phyloP scores from a whole-genome alignment of 306 rosid genomes.

The Rubus parviflorus region DNA sequence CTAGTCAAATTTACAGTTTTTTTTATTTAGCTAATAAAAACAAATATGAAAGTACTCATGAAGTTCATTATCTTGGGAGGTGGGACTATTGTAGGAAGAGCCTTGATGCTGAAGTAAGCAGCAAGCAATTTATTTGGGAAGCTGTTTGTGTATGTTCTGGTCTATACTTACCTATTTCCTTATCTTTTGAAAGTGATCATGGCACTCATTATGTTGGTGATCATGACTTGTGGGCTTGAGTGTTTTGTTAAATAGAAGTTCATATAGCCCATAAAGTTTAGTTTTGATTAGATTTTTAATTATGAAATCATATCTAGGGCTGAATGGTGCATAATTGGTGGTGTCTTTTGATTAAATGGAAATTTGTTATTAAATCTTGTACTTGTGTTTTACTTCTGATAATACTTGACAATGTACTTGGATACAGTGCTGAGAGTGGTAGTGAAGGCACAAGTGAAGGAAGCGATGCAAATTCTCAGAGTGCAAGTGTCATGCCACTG shows the following conservation, averaged over 20 bases:
- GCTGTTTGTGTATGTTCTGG: not conserved
- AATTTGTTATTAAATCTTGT: not conserved
- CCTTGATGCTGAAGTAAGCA: not conserved
- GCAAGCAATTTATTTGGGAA: not conserved
- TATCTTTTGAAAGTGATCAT: not conserved
- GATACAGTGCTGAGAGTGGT: conserved; percentile 91
- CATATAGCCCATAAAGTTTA: not conserved
- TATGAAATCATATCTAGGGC: conserved; percentile 8
- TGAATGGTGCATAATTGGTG: not conserved
- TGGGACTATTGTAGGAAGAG: not conserved
- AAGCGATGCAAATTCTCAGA: conserved; percentile 88
- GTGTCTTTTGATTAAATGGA: not conserved
- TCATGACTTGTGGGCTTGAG: not conserved
- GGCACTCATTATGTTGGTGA: not conserved
- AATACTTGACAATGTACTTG: conserved; percentile 34
- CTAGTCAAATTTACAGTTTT: not conserved
- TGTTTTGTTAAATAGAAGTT: not conserved
- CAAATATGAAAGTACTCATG: not conserved
- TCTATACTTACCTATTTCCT: not conserved
- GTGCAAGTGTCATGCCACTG: conserved; percentile 56
- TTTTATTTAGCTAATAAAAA: not conserved
- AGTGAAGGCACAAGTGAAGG: conserved; percentile 96
- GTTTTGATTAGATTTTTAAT: not conserved
- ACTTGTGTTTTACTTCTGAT: conserved; percentile 28
- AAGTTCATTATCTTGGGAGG: not conserved